phyloP scores from a whole-genome alignment of 441 rosid species.

The Eruca vesicaria region DNA sequence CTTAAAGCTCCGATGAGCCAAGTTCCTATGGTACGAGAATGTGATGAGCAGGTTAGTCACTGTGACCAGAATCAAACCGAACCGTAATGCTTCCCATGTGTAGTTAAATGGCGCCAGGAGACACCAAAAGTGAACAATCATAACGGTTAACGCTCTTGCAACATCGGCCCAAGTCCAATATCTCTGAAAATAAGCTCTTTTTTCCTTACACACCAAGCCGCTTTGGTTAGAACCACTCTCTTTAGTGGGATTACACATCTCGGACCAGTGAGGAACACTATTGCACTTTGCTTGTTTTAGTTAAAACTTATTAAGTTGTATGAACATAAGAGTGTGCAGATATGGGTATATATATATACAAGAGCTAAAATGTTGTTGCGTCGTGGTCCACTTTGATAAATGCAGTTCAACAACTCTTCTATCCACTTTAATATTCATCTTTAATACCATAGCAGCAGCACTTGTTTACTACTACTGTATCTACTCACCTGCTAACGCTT shows the following conservation, averaged over 20 bases:
- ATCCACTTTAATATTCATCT: not conserved
- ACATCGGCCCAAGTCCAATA: slow-evolving; percentile 58
- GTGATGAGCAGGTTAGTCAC: not conserved
- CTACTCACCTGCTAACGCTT: not conserved
- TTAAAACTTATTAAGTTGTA: not conserved
- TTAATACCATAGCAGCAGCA: not conserved
- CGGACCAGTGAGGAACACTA: not conserved
- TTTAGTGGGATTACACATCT: slow-evolving; percentile 26
- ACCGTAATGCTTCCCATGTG: slow-evolving; percentile 5
- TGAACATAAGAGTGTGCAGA: not conserved
- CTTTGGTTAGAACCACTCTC: slow-evolving; percentile 8
- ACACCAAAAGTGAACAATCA: slow-evolving; percentile 12
- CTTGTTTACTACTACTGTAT: not conserved
- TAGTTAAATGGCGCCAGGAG: not conserved
- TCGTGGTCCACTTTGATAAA: not conserved
- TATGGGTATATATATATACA: not conserved
- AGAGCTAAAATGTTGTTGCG: not conserved
- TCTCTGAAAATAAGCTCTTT: slow-evolving; percentile 37
- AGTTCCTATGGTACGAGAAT: slow-evolving; percentile 8
- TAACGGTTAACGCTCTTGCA: slow-evolving; percentile 42
- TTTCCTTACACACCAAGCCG: not conserved
- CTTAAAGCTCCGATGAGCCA: slow-evolving; percentile 8
- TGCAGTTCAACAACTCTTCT: not conserved
- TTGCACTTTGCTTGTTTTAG: not conserved
- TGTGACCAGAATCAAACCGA: not conserved